Evolutionary conservation across 1,284 basidiomycete species (phyloP), one percentile per base, ranked within the genome.

Genomic region (Anthracocystis walkeri): DNA sequence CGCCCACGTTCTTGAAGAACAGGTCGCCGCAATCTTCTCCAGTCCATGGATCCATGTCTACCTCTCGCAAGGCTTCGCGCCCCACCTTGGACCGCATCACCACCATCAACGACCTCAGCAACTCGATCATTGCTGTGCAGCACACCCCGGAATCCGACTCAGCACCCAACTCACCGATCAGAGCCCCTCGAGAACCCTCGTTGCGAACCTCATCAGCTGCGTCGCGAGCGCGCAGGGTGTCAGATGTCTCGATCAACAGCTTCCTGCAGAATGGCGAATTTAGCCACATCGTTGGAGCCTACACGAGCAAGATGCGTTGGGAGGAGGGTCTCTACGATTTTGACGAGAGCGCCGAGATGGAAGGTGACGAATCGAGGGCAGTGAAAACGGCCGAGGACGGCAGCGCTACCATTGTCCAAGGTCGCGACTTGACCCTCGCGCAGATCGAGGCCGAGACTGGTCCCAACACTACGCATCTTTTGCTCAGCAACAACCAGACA

Each of bases 341-440:
- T 56, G 71, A 74, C 61, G 71, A 74, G 53, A 68, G 52, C 35
- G 55, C 55, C 44, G 71, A 74, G 65, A 50, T 46, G 25, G 65
- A 68, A n/a, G 59, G 56, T 25, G 65, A 67, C 70, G 70, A 73
- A 42, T 74, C 71, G 20, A 59, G 51, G 50, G 71, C 71, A 21
- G 71, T 74, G 44, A 57, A 52, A 44, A 65, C 71, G n/a, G 74
- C 66, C 11, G 70, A 75, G 41, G 77, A 79, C 33, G 77, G 77
- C n/a, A 68, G 63, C 54, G 77, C 65, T 20, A 54, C 58, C 20
- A 68, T 77, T 44, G 67, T 79, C n/a, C 55, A 75, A 23, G 74
- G 62, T 10, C 51, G 50, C 16, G 48, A 77, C 25, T 53, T 68
- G 10, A 55, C 61, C 12, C 31, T 73, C n/a, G 65, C 56, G 7